Evolutionary conservation across 2,329 filamentous ascomycete genomes (phyloP).

Genomic region (Aspergillus sp.): DNA sequence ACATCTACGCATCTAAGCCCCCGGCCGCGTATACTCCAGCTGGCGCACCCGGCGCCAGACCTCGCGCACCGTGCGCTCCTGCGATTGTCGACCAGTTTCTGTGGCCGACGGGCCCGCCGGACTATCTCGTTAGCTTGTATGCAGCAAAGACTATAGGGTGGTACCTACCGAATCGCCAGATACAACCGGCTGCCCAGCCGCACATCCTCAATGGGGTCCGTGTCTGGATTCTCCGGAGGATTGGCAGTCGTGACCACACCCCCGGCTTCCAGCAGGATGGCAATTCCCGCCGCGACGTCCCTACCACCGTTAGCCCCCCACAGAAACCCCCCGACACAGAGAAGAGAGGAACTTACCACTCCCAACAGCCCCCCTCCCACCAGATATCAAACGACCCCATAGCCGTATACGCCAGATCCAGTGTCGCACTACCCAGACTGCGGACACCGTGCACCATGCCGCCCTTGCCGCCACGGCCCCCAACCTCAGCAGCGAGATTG

Average conservation of each 20-base stretch:
- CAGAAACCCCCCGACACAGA: neutral
- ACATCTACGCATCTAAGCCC: conserved; percentile 38
- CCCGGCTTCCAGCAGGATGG: conserved; percentile 69
- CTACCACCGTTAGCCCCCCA: conserved; percentile 10
- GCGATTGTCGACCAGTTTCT: conserved; percentile 64
- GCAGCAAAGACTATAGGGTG: conserved; percentile 4
- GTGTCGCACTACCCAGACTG: conserved; percentile 68
- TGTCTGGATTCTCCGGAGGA: conserved; percentile 58
- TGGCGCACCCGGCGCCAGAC: conserved; percentile 67
- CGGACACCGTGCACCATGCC: conserved; percentile 77
- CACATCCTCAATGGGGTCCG: conserved; percentile 57
- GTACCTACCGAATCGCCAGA: conserved; percentile 61
- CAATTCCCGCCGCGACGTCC: conserved; percentile 75
- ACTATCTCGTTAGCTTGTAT: conserved; percentile 33
- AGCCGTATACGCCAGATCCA: conserved; percentile 72
- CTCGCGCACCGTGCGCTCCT: conserved; percentile 68
- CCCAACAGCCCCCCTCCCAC: conserved; percentile 82
- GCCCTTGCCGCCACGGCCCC: conserved; percentile 61
- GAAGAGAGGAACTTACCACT: conserved; percentile 55
- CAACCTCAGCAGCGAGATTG: conserved; percentile 68
- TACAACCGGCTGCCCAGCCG: conserved; percentile 67
- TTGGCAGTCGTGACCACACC: conserved; percentile 73
- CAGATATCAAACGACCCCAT: conserved; percentile 76
- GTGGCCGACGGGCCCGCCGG: conserved; percentile 60
- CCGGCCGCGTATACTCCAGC: conserved; percentile 66